A percentile compares a stretch with the other conserved stretches of the same genome.
phyloP scores from a whole-genome alignment of 768 basidiomycete genomes.

The Mycena vulgaris region DNA sequence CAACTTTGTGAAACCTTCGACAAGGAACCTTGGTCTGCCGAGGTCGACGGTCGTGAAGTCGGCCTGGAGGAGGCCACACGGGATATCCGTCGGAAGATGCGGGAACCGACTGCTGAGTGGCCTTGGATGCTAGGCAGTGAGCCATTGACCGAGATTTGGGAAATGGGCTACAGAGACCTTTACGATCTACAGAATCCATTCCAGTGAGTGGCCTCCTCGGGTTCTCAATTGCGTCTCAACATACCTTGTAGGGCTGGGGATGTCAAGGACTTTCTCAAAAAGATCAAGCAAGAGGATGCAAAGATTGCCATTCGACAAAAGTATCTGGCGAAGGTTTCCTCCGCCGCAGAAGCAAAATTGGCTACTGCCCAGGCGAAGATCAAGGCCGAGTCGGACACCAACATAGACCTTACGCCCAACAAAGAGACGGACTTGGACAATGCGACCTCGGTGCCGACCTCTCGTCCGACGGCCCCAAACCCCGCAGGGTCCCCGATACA shows the following conservation, averaged over 20 bases:
- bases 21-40: conserved; percentile 73
- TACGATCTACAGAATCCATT: conserved; percentile 75
- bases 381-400: conserved; percentile 29
- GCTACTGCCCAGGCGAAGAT: conserved; percentile 38
- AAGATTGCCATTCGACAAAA: conserved; percentile 70
- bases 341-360: conserved; percentile 45
- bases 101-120: conserved; percentile 74
- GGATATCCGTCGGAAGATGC: conserved; percentile 66
- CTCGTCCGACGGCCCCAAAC: conserved; percentile 50
- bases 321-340: conserved; percentile 49
- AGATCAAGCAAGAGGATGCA: conserved; percentile 76
- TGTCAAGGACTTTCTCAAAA: conserved; percentile 81
- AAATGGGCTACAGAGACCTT: conserved; percentile 81
- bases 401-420: conserved; percentile 35
- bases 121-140: conserved; percentile 76
- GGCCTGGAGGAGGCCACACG: conserved; percentile 77
- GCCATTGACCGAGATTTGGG: conserved; percentile 86
- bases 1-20: conserved; percentile 86
- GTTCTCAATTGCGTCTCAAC: conserved; percentile 4
- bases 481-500: conserved; percentile 65
- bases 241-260: conserved; percentile 70
- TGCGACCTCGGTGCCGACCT: conserved; percentile 43
- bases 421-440: conserved; percentile 37
- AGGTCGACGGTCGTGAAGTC: conserved; percentile 64
- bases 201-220: conserved; percentile 62